phyloP scores from a whole-genome alignment of 2,329 filamentous ascomycete species.

The Fusarium zealandicum region DNA sequence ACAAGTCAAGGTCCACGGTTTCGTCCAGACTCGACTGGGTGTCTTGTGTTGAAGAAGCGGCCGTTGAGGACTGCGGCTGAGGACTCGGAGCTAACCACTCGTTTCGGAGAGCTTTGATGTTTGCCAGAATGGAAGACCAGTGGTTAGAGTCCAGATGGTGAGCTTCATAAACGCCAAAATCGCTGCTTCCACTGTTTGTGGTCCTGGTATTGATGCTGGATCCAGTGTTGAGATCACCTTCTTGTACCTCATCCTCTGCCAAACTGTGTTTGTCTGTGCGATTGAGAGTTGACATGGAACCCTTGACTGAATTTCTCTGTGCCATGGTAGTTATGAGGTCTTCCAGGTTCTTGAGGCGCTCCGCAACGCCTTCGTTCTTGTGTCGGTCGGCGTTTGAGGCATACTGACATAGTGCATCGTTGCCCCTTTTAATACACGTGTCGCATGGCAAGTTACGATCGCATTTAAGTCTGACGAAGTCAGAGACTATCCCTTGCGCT shows the following conservation, averaged over 20 bases:
- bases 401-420: conserved; percentile 39
- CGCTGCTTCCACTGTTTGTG: accelerated
- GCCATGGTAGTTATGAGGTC: conserved; percentile 35
- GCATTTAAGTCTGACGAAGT: conserved; percentile 42
- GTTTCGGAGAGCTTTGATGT: conserved; percentile 45
- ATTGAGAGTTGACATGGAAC: accelerated
- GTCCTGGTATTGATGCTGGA: neutral
- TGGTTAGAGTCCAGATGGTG: conserved; percentile 45
- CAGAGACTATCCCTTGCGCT: neutral
- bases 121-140: conserved; percentile 47
- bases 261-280: neutral
- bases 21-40: neutral
- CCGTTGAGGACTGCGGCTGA: accelerated
- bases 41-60: neutral
- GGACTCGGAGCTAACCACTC: conserved; percentile 29
- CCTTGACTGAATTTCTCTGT: neutral
- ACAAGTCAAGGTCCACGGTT: neutral
- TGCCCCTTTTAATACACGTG: conserved; percentile 39
- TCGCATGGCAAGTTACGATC: conserved; percentile 45
- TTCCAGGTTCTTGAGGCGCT: conserved; percentile 43
- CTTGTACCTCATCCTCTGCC: neutral
- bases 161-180: neutral
- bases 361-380: conserved; percentile 14
- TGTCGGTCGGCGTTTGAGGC: conserved; percentile 42
- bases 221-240: neutral